phyloP scores from a whole-genome alignment of 2,329 filamentous ascomycete genomes.

The Cylindrodendrum hubeiense region DNA sequence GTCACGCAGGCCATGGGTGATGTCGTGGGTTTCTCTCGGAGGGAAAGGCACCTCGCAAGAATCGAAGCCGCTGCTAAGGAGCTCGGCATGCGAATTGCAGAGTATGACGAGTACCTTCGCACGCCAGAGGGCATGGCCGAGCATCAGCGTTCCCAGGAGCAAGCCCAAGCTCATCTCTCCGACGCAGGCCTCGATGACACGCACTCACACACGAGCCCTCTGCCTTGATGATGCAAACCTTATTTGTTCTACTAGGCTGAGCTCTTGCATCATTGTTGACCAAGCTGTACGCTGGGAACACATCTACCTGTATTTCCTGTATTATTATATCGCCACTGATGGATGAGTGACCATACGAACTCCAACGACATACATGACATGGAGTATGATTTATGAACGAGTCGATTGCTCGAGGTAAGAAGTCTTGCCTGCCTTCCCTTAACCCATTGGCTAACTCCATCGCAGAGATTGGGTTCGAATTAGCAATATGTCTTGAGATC shows the following conservation, averaged over 20 bases:
- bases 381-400: background rate
- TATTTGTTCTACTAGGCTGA: background rate
- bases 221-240: conserved; percentile 11
- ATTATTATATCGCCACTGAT: background rate
- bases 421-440: background rate
- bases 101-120: conserved; percentile 60
- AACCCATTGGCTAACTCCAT: background rate
- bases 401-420: background rate
- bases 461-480: background rate
- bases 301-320: background rate
- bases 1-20: conserved; percentile 59
- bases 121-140: conserved; percentile 43
- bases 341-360: background rate
- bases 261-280: background rate
- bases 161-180: conserved; percentile 35
- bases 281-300: background rate
- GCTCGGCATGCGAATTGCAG: conserved; percentile 64
- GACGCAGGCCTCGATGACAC: conserved; percentile 26
- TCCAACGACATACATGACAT: background rate
- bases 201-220: background rate
- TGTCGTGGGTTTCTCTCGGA: conserved; percentile 57
- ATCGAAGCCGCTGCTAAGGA: conserved; percentile 68
- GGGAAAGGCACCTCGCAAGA: conserved; percentile 61
- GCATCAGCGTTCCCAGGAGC: conserved; percentile 42
- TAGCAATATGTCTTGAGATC: background rate